Conservation (phyloP, 352 stramenopile genomes). For the Globisporangium canariense region DNA sequence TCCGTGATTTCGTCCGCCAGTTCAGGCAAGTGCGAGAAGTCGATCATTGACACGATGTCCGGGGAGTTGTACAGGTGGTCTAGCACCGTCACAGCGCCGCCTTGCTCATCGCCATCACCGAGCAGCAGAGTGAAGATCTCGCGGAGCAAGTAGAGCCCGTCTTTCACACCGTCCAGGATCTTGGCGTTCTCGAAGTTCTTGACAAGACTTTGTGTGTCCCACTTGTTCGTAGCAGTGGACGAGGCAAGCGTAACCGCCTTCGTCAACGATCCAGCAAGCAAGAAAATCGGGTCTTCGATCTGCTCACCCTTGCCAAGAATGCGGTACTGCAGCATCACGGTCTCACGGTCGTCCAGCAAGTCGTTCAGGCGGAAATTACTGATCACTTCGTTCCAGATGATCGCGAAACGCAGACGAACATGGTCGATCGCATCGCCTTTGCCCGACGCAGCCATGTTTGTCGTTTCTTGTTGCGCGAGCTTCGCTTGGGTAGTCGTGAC, state of each 20-base stretch:
- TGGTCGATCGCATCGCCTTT: slow-evolving; percentile 29
- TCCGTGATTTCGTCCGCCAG: slow-evolving; percentile 71
- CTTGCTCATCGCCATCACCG: slow-evolving; percentile 40
- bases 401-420: slow-evolving; percentile 70
- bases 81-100: slow-evolving; percentile 48
- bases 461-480: slow-evolving; percentile 19
- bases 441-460: background rate
- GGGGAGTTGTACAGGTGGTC: slow-evolving; percentile 58
- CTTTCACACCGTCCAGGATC: slow-evolving; percentile 55
- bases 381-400: slow-evolving; percentile 88
- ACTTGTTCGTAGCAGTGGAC: slow-evolving; percentile 46
- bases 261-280: slow-evolving; percentile 67
- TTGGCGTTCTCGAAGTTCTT: slow-evolving; percentile 63
- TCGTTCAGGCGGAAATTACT: slow-evolving; percentile 85
- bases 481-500: slow-evolving; percentile 54
- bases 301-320: slow-evolving; percentile 66
- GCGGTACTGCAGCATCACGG: slow-evolving; percentile 81
- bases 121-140: slow-evolving; percentile 75
- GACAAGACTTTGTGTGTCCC: slow-evolving; percentile 42
- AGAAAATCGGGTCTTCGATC: slow-evolving; percentile 79
- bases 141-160: slow-evolving; percentile 51
- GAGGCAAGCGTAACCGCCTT: slow-evolving; percentile 61
- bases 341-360: slow-evolving; percentile 79
- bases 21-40: slow-evolving; percentile 56
- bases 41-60: slow-evolving; percentile 53